Percentiles rank a stretch among this genome's conserved stretches.
Evolutionary conservation across 108 stramenopile genomes (phyloP).

Genomic region (Pseudonitzschia multistriata): DNA sequence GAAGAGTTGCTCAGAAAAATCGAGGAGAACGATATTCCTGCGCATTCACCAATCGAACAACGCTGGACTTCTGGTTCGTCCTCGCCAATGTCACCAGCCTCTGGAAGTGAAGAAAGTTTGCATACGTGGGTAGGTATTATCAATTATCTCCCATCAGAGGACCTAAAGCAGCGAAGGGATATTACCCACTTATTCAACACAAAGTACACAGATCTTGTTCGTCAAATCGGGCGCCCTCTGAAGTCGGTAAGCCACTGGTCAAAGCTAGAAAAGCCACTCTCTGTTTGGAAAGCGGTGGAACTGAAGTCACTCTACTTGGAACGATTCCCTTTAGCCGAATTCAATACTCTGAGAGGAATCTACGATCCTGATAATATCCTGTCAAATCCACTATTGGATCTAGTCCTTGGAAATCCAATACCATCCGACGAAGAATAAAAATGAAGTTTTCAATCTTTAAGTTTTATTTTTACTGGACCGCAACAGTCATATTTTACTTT

Average conservation of each 20-base stretch:
- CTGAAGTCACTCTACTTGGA: conserved; percentile 39
- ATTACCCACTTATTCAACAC: conserved; percentile 82
- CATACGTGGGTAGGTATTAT: conserved; percentile 92
- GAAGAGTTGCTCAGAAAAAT: conserved; percentile 76
- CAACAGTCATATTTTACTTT: background rate
- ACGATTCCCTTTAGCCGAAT: conserved; percentile 57
- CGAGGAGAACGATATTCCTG: conserved; percentile 80
- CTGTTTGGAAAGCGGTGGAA: conserved; percentile 45
- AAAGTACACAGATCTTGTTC: conserved; percentile 72
- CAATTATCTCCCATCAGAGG: conserved; percentile 88
- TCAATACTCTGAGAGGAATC: conserved; percentile 57
- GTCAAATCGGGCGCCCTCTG: conserved; percentile 58
- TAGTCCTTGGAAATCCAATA: conserved; percentile 44
- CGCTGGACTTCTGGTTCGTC: conserved; percentile 91
- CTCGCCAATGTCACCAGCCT: conserved; percentile 90
- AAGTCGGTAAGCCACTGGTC: conserved; percentile 91
- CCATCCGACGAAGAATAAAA: conserved; percentile 12
- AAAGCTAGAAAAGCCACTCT: conserved; percentile 78
- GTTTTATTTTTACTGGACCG: background rate
- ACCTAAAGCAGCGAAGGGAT: conserved; percentile 72
- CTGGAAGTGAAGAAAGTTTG: conserved; percentile 54
- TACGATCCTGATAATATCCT: conserved; percentile 77
- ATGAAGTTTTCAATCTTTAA: background rate
- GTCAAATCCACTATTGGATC: conserved; percentile 38
- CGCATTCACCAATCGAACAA: conserved; percentile 97